Base-by-base conservation (phyloP, 169 alveolate genomes). In the Cryptosporidium ubiquitum region DNA sequence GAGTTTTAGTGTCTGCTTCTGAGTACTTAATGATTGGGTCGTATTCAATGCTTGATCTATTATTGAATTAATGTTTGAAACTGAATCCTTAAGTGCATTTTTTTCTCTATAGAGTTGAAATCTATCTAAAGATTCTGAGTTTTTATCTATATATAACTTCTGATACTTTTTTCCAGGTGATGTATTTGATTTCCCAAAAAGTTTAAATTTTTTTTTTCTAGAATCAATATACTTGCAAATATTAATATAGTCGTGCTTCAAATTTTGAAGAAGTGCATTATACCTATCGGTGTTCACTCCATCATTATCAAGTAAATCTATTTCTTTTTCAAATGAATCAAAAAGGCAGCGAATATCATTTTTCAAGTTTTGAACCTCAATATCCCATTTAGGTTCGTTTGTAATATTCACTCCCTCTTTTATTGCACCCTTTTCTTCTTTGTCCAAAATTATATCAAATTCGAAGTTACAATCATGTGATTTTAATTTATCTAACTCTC, bases 191-290 rank as follows among this genome's bases (percentile, higher is more conserved):
- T 57, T 74, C 29, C 18, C 18, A 74, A 74, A 74, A 37, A 74
- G 64, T 5, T 26, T 74, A 14, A 39, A 33, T 9, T 35, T 52
- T 42, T 60, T 74, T 60, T 60, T 74, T 39, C 86, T 74, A 37
- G 86, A 74, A 57, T 74, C 71, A n/a, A 74, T 74, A 37, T 31
- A 74, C 26, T 29, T 52, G 57, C 86, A 74, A 35, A 74, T 74
- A 39, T 60, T 60, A 9, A n/a, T 57, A 37, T 74, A 74, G 35
- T 74, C 86, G 20, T 42, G 70, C 29, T 74, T 74, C 58, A 74
- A 60, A n/a, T 29, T 60, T 26, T 74, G 86, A 29, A 74, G 31
- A 20, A 74, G 42, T 20, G 52, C 26, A 10, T 14, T 42, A 35
- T 74, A 74, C 31, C 86, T 74, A 57, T 74, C 86, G n/a, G 58